Conservation (phyloP, 2,329 filamentous ascomycete genomes). For the Neonectria neomacrospora region DNA sequence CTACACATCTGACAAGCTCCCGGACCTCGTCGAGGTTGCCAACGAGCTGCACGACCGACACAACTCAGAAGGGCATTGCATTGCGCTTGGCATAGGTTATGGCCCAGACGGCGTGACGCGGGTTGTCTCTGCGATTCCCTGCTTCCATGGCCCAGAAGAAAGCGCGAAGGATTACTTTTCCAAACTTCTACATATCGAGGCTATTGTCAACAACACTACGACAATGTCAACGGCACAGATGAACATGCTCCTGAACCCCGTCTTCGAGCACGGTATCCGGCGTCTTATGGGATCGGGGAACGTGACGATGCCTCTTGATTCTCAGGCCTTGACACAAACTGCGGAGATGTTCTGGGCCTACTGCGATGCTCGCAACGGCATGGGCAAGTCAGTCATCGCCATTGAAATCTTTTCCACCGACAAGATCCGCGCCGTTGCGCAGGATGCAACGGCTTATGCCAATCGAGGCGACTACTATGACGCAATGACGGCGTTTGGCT, state of each 20-base stretch:
- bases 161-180: slow-evolving; percentile 39
- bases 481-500: slow-evolving; percentile 53
- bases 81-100: slow-evolving; percentile 40
- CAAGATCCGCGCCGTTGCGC: slow-evolving; percentile 51
- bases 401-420: slow-evolving; percentile 57
- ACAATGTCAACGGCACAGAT: slow-evolving; percentile 38
- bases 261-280: slow-evolving; percentile 41
- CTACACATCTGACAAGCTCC: slow-evolving; percentile 40
- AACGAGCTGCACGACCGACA: slow-evolving; percentile 37
- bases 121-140: slow-evolving; percentile 35
- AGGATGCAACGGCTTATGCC: slow-evolving; percentile 55
- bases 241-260: slow-evolving; percentile 41
- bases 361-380: slow-evolving; percentile 34
- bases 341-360: slow-evolving; percentile 44
- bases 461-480: slow-evolving; percentile 59
- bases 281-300: slow-evolving; percentile 43
- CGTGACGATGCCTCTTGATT: slow-evolving; percentile 50
- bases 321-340: slow-evolving; percentile 43
- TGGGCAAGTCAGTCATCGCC: slow-evolving; percentile 41
- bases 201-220: slow-evolving; percentile 21
- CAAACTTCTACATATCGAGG: slow-evolving; percentile 27
- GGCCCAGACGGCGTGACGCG: slow-evolving; percentile 28
- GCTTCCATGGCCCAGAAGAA: slow-evolving; percentile 34
- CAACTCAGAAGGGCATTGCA: slow-evolving; percentile 36
- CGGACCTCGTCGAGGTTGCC: slow-evolving; percentile 38